Conservation (phyloP, 176 grass and related monocot species). For the Alloteropsis semialata region DNA sequence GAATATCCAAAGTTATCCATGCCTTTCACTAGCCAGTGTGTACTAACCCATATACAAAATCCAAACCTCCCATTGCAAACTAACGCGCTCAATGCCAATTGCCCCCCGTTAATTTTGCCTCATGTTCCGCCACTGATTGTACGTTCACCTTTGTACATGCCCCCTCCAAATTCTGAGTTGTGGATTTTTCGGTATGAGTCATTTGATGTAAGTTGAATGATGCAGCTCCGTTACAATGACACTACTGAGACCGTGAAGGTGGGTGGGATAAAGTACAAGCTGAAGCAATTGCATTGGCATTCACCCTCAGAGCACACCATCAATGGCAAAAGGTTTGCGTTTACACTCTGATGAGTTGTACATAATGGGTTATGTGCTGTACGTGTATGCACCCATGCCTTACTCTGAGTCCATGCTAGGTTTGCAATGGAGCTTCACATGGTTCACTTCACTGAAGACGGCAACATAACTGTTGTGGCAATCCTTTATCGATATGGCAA, state of each 20-base stretch:
- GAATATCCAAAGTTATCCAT: too few relatives aligned
- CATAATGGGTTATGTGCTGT: neutral
- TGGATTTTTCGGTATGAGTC: neutral
- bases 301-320: conserved; percentile 77
- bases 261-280: conserved; percentile 46
- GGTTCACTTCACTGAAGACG: conserved; percentile 59
- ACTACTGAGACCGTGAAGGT: conserved; percentile 45
- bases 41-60: too few relatives aligned
- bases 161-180: neutral
- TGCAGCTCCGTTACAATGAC: conserved; percentile 56
- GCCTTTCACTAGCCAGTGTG: too few relatives aligned
- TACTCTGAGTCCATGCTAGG: conserved; percentile 26
- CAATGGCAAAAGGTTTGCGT: conserved; percentile 56
- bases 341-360: neutral
- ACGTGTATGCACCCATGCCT: neutral
- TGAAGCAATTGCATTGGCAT: conserved; percentile 81
- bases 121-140: too few relatives aligned
- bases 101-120: too few relatives aligned
- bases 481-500: conserved; percentile 59
- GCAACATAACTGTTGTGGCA: conserved; percentile 51
- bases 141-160: neutral
- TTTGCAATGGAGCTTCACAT: conserved; percentile 77
- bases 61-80: too few relatives aligned
- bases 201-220: neutral
- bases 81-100: too few relatives aligned